Base-by-base conservation (phyloP, 495 filamentous ascomycete species). In the Articulospora tetracladia region DNA sequence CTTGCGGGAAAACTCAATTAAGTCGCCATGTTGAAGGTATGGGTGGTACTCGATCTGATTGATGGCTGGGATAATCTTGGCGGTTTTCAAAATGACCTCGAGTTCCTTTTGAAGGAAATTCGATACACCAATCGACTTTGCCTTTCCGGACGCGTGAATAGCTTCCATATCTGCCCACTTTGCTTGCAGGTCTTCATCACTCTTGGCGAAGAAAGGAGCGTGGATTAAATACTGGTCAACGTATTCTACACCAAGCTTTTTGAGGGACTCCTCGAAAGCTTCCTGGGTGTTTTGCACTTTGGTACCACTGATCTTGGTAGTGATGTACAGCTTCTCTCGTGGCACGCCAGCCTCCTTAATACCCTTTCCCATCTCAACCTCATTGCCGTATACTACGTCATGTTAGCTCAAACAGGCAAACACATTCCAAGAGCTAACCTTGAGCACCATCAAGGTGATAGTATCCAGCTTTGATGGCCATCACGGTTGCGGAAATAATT, bases 31-130 rank as follows among this genome's bases (percentile, higher is more conserved):
- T 71, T 96, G 92, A 34, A 96, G 78, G 70, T 97, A 96, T 0
- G 91, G 88, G 66, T 96, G 89, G 66, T 83, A 93, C 72, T 97
- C 91, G 61, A 96, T 89, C 77, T 96, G 92, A 72, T 97, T 96
- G 66, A 92, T 79, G 1, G 77, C 83, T 0, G 92, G 92, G 13
- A 76, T 69, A 22, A 83, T 68, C 41, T 76, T 84, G 20, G 88
- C 86, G 0, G 84, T 90, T 57, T 83, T 72, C 13, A 95, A 72
- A 36, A 87, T 81, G 1, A 79, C 77, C 66, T 91, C 82, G 19
- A 97, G 75, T 66, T 96, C 81, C 34, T 74, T 70, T 32, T 83
- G 76, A 12, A 89, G 66, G 73, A 84, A 95, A 68, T 96, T 97
- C 60, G 88, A 92, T 3, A 96, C 91, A 13, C 92, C 92, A 67